These are phyloP conservation scores for Macrocystidia cucumis DNA, from an alignment of 1,284 basidiomycete genomes.

Conservation along the genomic window DNA sequence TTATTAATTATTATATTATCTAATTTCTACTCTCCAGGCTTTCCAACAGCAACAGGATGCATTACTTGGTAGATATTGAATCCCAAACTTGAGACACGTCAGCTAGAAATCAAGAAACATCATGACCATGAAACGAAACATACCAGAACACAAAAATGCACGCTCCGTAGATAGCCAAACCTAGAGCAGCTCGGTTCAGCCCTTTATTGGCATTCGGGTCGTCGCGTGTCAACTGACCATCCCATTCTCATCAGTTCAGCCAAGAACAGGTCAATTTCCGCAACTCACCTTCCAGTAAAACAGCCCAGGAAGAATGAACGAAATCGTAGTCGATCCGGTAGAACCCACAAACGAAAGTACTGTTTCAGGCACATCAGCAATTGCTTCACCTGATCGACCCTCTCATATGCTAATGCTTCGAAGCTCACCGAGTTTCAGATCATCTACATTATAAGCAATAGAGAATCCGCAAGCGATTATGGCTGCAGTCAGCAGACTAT, in stretches of 20 bases:
- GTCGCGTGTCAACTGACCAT: slow-evolving; percentile 57
- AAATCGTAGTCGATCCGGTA: slow-evolving; percentile 94
- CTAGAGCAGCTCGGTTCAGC: slow-evolving; percentile 58
- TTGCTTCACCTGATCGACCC: not conserved
- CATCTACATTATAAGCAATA: slow-evolving; percentile 79
- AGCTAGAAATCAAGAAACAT: slow-evolving; percentile 1
- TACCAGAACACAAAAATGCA: slow-evolving; percentile 85
- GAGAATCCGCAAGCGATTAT: slow-evolving; percentile 69
- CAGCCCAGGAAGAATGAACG: slow-evolving; percentile 91
- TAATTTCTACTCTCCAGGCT: slow-evolving; percentile 3
- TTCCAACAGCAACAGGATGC: slow-evolving; percentile 12
- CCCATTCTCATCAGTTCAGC: slow-evolving; percentile 2
- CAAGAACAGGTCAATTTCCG: not conserved
- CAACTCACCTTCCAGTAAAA: slow-evolving; percentile 71
- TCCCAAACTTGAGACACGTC: slow-evolving; percentile 40
- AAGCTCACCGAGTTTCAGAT: slow-evolving; percentile 73
- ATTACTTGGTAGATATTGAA: slow-evolving; percentile 70
- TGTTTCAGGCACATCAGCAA: slow-evolving; percentile 21
- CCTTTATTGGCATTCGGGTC: slow-evolving; percentile 51
- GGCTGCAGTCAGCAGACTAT: slow-evolving; percentile 63
- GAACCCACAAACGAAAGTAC: slow-evolving; percentile 96
- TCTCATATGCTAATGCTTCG: not conserved
- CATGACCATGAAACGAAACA: slow-evolving; percentile 20
- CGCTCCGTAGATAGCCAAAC: slow-evolving; percentile 70
- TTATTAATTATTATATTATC: slow-evolving; percentile 7